Evolutionary conservation across 768 basidiomycete genomes (phyloP).

Genomic region (Rhodotorula graminis): DNA sequence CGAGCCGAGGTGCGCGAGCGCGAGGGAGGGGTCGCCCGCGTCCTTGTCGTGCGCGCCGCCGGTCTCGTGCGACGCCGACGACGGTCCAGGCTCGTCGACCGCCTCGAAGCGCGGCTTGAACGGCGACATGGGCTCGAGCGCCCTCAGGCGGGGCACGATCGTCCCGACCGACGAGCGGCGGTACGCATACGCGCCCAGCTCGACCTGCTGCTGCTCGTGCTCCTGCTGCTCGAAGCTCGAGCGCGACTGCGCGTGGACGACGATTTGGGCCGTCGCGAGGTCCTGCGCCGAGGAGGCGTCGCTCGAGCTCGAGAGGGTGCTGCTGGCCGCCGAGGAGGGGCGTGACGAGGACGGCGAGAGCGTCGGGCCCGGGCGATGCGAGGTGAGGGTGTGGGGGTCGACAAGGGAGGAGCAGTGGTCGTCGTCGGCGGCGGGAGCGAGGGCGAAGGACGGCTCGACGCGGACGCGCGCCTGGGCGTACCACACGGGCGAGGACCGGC

Average conservation of each 20-base stretch:
- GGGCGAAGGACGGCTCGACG: neutral
- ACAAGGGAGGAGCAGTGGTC: neutral
- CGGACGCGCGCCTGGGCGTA: neutral
- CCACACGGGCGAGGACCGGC: no score
- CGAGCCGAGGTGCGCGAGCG: no score
- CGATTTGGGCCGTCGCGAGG: neutral
- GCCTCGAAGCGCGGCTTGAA: neutral
- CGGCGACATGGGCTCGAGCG: neutral
- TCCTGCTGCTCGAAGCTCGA: no score
- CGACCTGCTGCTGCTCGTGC: no score
- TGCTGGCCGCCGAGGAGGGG: neutral
- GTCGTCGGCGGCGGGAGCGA: neutral
- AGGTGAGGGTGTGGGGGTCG: neutral
- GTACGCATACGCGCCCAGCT: no score
- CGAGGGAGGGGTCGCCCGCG: no score
- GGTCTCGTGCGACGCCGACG: no score
- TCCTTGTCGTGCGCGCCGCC: no score
- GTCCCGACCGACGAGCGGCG: neutral
- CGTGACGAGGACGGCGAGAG: neutral
- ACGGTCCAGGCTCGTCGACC: no score
- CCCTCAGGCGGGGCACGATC: neutral
- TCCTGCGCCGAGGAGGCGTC: neutral
- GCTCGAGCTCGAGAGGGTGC: neutral
- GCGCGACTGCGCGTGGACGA: neutral
- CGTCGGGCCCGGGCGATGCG: no score